phyloP scores from a whole-genome alignment of 1,139 yeast genomes.

The Yamadazyma sp. region DNA sequence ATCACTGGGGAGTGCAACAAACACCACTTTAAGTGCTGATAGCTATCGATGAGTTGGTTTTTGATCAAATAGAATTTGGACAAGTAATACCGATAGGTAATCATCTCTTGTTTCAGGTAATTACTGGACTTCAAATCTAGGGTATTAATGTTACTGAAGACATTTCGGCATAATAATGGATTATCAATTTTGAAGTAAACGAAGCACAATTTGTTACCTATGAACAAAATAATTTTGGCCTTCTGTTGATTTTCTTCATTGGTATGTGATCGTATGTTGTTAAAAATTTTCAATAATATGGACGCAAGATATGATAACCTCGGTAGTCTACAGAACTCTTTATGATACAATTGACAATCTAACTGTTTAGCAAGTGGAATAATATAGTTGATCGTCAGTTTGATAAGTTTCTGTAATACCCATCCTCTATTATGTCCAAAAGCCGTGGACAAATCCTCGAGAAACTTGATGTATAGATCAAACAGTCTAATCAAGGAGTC shows the following conservation, averaged over 20 bases:
- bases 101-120: constrained; percentile 43
- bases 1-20: constrained; percentile 41
- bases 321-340: constrained; percentile 43
- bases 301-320: constrained; percentile 58
- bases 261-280: constrained; percentile 58
- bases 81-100: constrained; percentile 65
- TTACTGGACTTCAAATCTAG: constrained; percentile 38
- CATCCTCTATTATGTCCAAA: constrained; percentile 56
- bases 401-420: constrained; percentile 45
- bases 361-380: constrained; percentile 52
- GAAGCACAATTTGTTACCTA: constrained; percentile 60
- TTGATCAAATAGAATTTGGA: constrained; percentile 67
- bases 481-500: constrained; percentile 56
- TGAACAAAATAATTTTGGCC: constrained; percentile 51
- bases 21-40: constrained; percentile 64
- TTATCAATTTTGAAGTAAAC: constrained; percentile 62
- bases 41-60: constrained; percentile 56
- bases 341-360: constrained; percentile 46
- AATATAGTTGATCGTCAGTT: constrained; percentile 38
- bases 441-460: constrained; percentile 58
- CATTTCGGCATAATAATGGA: constrained; percentile 71
- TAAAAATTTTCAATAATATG: constrained; percentile 58
- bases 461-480: constrained; percentile 54
- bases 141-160: constrained; percentile 71
- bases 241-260: constrained; percentile 45